Evolutionary conservation across 208 protist genomes (phyloP), one percentile per base, ranked within the genome.

Genomic region (Crithidia expoeki): DNA sequence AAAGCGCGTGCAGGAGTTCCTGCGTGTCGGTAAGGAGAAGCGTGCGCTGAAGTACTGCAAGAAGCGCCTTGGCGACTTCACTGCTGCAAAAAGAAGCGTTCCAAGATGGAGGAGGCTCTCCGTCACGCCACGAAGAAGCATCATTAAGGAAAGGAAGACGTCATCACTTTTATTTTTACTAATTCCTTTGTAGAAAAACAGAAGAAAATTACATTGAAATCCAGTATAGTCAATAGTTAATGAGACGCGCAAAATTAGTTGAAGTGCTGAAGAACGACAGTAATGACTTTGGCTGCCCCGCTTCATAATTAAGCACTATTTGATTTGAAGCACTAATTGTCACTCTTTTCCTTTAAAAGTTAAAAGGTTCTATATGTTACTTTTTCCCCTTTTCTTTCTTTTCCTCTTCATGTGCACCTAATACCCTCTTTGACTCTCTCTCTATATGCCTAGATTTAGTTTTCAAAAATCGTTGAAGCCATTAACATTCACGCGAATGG

Each of bases 1-100:
- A 74, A 91, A 83, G 80, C 93, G 96, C 51, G 88, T 96, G 47
- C 88, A 92, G 82, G 96, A 98, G 89, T 78, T 98, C 63, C 85
- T 98, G 63, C 96, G 94, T 64, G 92, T 98, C n/a, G 93, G 94
- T 28, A 96, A 95, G 88, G 96, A n/a, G n/a, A n/a, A n/a, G n/a
- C n/a, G n/a, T n/a, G n/a, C n/a, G n/a, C n/a, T n/a, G n/a, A n/a
- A n/a, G n/a, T n/a, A n/a, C n/a, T n/a, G n/a, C n/a, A n/a, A n/a
- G n/a, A n/a, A n/a, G n/a, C n/a, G n/a, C n/a, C 87, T 98, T 36
- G 94, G 93, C 23, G 78, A 90, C 82, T 86, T 95, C 74, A 89
- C 67, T 47, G 88, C 85, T 9, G 93, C 89, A 97, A 97, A 84
- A 97, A 98, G 89, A 93, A 94, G 79, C 87, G 94, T 55, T 49